Base-by-base conservation (phyloP, 306 rosid species). In the Gastrolobium villosum region DNA sequence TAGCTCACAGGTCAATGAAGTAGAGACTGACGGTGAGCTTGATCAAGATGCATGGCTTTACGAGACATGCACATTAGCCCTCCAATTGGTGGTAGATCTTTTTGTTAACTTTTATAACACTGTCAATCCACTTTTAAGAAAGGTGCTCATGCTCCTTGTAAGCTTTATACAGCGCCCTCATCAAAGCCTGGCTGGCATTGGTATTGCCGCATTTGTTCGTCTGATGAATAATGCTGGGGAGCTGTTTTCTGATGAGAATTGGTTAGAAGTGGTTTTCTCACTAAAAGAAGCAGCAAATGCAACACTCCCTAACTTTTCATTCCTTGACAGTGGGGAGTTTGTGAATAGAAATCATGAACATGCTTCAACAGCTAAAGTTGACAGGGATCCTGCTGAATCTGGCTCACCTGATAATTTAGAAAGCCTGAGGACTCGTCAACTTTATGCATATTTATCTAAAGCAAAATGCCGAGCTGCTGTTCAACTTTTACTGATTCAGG, bases 1-100 rank as follows among this genome's bases (percentile, higher is more conserved):
- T 77, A 88, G 56, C 77, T 79, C 86, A 56, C 88, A 84, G 2
- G 90, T 80, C 67, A 86, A 88, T 75, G 96, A 86, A 79, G 57
- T 66, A 28, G 87, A 83, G 69, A 4, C 66, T 76, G 87, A 86
- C 11, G 92, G 86, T 62, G 97, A 93, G 75, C 94, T 93, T 84
- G 98, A 96, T 87, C 99, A 96, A 80, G 99, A 96, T 90, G 93
- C 98, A 44, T 96, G 99, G 99, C 90, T 96, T 65, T 96, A 96
- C 0, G 99, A 96, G 90, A 96, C 99, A 59, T 91, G 97, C 91
- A 93, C 99, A 20, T 84, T 96, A 88, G 97, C 99, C 61, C 97
- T 96, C 72, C 99, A 91, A 72, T 83, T 96, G 82, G 99, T 96
- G 44, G 98, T 96, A 14, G 99, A 96, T 82, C 98, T 96, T 72